A percentile compares a stretch with the other conserved stretches of the same genome.
phyloP scores from a whole-genome alignment of 257 asterid species.

The Ilex aquifolium region DNA sequence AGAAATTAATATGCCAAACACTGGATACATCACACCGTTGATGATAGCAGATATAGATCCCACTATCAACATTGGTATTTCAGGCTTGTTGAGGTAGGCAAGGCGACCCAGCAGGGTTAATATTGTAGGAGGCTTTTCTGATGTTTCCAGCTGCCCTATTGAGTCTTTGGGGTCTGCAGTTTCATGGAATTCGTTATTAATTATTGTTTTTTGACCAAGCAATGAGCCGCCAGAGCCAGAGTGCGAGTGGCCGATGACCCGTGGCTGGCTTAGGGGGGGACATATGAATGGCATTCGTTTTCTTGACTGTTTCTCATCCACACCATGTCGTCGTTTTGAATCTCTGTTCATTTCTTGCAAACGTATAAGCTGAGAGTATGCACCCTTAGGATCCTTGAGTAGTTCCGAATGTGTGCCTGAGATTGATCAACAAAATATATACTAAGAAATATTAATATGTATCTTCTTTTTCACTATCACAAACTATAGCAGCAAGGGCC shows the following conservation, averaged over 20 bases:
- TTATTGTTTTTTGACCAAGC: slow-evolving; percentile 47
- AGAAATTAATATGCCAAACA: slow-evolving; percentile 63
- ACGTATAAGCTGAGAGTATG: slow-evolving; percentile 51
- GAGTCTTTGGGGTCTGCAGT: slow-evolving; percentile 6
- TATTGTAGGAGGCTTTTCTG: slow-evolving; percentile 35
- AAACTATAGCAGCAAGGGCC: not conserved
- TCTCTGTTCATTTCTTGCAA: slow-evolving; percentile 44
- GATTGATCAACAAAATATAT: slow-evolving; percentile 4
- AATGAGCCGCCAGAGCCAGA: slow-evolving; percentile 21
- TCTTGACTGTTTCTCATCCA: slow-evolving; percentile 56
- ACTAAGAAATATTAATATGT: not conserved
- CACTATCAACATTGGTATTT: slow-evolving; percentile 37
- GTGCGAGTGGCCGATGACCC: slow-evolving; percentile 62
- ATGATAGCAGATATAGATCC: slow-evolving; percentile 60
- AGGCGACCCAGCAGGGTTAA: slow-evolving; percentile 43
- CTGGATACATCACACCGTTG: slow-evolving; percentile 72
- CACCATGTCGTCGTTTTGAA: slow-evolving; percentile 27
- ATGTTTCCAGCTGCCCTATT: slow-evolving; percentile 30
- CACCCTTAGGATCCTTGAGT: slow-evolving; percentile 40
- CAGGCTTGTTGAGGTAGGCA: slow-evolving; percentile 69
- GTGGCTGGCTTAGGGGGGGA: slow-evolving; percentile 32
- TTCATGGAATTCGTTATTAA: slow-evolving; percentile 31
- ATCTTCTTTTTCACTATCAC: too few relatives aligned
- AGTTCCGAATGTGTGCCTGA: slow-evolving; percentile 50
- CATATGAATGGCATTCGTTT: slow-evolving; percentile 35